Evolutionary conservation across 1,284 basidiomycete genomes (phyloP).

Genomic region (Ustilago loliicola): DNA sequence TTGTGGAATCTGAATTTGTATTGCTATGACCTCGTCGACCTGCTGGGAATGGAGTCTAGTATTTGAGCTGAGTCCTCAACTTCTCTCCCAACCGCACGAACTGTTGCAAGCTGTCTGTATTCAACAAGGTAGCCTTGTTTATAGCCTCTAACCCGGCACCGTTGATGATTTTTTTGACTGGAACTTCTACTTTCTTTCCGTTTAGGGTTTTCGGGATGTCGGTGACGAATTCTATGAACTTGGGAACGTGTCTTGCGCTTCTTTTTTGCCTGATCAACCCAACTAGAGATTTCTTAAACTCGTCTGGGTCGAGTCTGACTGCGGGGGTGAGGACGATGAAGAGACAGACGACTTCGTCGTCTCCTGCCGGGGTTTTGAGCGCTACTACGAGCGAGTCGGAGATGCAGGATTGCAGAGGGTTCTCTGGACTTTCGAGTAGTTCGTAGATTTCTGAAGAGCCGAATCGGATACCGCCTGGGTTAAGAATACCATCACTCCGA

Average conservation of each 20-base stretch:
- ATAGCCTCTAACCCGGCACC: slow-evolving; percentile 79
- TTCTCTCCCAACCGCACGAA: slow-evolving; percentile 76
- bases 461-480: slow-evolving; percentile 87
- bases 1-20: too few species aligned
- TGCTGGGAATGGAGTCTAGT: neutral
- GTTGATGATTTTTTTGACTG: slow-evolving; percentile 86
- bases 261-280: slow-evolving; percentile 77
- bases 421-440: slow-evolving; percentile 74
- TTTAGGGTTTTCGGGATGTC: slow-evolving; percentile 87
- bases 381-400: slow-evolving; percentile 83
- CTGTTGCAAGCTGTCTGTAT: slow-evolving; percentile 80
- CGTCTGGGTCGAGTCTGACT: slow-evolving; percentile 60
- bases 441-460: slow-evolving; percentile 88
- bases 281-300: slow-evolving; percentile 74
- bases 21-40: too few species aligned
- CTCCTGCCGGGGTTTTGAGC: slow-evolving; percentile 78
- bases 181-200: slow-evolving; percentile 86
- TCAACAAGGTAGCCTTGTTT: slow-evolving; percentile 82
- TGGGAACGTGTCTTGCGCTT: slow-evolving; percentile 72
- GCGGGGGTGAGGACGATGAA: slow-evolving; percentile 78
- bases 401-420: slow-evolving; percentile 69
- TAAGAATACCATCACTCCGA: slow-evolving; percentile 64
- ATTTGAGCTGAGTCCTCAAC: slow-evolving; percentile 72
- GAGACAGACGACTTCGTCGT: slow-evolving; percentile 85
- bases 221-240: slow-evolving; percentile 77